Evolutionary conservation across 169 alveolate genomes (phyloP).

Genomic region (Cryptosporidium ubiquitum): DNA sequence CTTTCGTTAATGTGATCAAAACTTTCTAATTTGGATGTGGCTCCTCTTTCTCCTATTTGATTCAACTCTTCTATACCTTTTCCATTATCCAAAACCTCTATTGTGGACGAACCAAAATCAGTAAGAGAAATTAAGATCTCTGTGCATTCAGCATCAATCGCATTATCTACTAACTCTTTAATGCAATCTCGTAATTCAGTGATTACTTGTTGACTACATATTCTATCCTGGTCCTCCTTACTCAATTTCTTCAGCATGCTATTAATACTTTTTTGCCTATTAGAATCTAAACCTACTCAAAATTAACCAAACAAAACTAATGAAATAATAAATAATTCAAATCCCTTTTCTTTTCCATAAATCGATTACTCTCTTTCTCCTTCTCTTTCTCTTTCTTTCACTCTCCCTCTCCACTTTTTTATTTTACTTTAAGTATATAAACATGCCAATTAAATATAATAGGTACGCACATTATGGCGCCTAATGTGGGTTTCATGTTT

Average conservation of each 20-base stretch:
- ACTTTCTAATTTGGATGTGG: slow-evolving; percentile 93
- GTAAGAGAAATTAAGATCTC: slow-evolving; percentile 85
- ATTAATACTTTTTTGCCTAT: neutral
- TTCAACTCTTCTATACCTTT: slow-evolving; percentile 86
- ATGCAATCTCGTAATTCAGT: slow-evolving; percentile 81
- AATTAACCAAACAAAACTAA: neutral
- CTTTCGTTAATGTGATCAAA: slow-evolving; percentile 89
- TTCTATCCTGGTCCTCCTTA: slow-evolving; percentile 62
- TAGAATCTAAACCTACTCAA: neutral
- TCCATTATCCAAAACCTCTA: slow-evolving; percentile 94
- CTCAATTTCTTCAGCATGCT: slow-evolving; percentile 26
- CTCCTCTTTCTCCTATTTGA: slow-evolving; percentile 82
- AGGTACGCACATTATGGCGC: slow-evolving; percentile 43
- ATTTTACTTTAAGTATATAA: neutral
- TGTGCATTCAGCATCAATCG: slow-evolving; percentile 93
- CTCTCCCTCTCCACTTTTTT: neutral
- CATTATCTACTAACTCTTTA: slow-evolving; percentile 94
- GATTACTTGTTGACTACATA: slow-evolving; percentile 75
- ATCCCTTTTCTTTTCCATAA: neutral
- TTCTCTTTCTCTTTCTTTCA: neutral
- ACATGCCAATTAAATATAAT: neutral
- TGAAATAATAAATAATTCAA: neutral
- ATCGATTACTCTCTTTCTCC: neutral
- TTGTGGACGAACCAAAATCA: slow-evolving; percentile 88
- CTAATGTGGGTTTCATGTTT: slow-evolving; percentile 70